Conservation (phyloP, 495 filamentous ascomycete genomes). For the Lepidopterella palustris region DNA sequence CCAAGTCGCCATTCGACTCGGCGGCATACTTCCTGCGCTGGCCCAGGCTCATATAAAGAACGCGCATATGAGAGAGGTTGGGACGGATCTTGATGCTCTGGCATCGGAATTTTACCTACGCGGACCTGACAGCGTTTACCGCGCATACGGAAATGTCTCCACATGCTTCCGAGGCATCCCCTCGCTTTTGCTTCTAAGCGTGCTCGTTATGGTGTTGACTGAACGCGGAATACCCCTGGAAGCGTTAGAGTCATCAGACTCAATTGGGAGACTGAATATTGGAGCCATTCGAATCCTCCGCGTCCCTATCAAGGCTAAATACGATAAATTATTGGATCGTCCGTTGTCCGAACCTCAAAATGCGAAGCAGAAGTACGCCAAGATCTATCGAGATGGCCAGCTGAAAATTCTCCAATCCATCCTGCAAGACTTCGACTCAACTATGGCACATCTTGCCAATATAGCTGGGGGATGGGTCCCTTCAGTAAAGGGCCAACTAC, state of each 20-base stretch:
- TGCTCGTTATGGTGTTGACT: not conserved
- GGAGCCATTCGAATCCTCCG: conserved; percentile 7
- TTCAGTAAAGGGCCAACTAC: not conserved
- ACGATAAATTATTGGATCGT: not conserved
- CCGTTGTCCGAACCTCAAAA: conserved; percentile 5
- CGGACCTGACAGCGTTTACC: not conserved
- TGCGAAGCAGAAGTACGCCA: conserved; percentile 26
- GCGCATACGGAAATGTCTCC: not conserved
- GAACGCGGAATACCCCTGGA: not conserved
- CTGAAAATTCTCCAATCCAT: conserved; percentile 18
- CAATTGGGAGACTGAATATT: not conserved
- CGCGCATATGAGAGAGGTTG: conserved; percentile 4
- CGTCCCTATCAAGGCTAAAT: not conserved
- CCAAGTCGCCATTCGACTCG: conserved; percentile 30
- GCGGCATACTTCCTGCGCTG: conserved; percentile 6
- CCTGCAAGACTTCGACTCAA: too few relatives aligned
- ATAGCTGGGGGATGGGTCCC: not conserved
- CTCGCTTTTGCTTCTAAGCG: not conserved
- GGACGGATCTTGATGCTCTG: not conserved
- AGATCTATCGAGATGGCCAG: conserved; percentile 31
- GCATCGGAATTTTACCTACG: not conserved
- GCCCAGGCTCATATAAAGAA: not conserved
- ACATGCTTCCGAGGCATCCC: not conserved
- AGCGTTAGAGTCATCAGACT: not conserved
- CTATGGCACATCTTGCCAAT: not conserved